These are phyloP conservation scores for Gentiana straminea DNA, from an alignment of 257 asterid genomes.

Conservation along the genomic window DNA sequence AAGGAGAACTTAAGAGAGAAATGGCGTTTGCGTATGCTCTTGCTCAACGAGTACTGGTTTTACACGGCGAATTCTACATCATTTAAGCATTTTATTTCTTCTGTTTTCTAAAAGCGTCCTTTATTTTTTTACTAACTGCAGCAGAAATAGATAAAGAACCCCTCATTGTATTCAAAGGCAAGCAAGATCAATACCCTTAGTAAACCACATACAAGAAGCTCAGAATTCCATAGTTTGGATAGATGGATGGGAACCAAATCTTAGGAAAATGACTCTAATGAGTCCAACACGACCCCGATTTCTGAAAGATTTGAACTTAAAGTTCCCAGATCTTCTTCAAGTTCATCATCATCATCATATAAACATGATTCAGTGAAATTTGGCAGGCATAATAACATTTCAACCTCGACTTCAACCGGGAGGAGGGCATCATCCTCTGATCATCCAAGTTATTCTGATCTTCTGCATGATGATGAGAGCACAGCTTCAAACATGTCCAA, in stretches of 20 bases:
- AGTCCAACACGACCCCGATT: neutral
- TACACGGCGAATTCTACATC: neutral
- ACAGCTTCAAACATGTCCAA: constrained; percentile 63
- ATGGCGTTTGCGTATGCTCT: constrained; percentile 68
- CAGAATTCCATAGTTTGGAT: constrained; percentile 54
- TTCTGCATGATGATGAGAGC: constrained; percentile 51
- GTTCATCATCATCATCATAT: constrained; percentile 10
- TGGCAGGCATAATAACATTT: constrained; percentile 22
- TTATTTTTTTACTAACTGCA: neutral
- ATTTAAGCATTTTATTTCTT: neutral
- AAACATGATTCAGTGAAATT: constrained; percentile 25
- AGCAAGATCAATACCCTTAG: constrained; percentile 23
- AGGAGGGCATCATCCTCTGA: constrained; percentile 32
- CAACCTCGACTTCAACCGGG: constrained; percentile 25
- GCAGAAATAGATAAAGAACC: constrained; percentile 27
- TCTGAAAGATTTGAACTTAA: constrained; percentile 16
- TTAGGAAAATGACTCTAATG: constrained; percentile 35
- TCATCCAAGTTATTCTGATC: constrained; percentile 37
- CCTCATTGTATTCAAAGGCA: constrained; percentile 20
- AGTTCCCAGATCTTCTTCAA: constrained; percentile 19
- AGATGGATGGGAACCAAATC: constrained; percentile 71
- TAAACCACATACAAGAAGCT: constrained; percentile 19
- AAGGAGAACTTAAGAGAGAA: constrained; percentile 83
- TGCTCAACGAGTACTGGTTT: constrained; percentile 46
- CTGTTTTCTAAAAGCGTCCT: neutral